Evolutionary conservation across 2,329 filamentous ascomycete genomes (phyloP).

Genomic region (Aspergillus sp.): DNA sequence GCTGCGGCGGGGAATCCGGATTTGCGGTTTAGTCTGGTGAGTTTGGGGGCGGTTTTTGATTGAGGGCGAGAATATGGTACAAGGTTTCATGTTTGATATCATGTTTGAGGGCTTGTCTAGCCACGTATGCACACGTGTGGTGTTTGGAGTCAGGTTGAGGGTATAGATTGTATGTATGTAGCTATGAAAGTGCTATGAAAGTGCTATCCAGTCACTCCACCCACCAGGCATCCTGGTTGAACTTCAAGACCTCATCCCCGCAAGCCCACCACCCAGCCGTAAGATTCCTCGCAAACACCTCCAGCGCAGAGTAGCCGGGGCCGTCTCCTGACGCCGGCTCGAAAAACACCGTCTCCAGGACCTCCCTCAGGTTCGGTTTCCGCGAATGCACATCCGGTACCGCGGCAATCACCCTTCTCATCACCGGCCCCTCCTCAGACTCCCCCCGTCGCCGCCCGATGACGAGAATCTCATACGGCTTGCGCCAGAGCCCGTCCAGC

Average conservation of each 20-base stretch:
- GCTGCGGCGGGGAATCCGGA: conserved; percentile 54
- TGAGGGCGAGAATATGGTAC: conserved; percentile 23
- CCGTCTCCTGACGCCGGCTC: background rate
- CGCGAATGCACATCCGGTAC: conserved; percentile 64
- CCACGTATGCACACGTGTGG: background rate
- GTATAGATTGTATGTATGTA: background rate
- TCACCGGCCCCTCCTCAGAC: conserved; percentile 21
- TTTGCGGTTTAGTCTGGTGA: conserved; percentile 63
- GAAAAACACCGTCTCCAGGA: conserved; percentile 52
- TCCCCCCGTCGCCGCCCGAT: conserved; percentile 36
- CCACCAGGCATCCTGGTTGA: conserved; percentile 57
- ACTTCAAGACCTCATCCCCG: conserved; percentile 63
- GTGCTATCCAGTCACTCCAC: conserved; percentile 11
- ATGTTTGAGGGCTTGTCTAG: background rate
- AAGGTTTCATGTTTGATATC: background rate
- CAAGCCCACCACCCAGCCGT: conserved; percentile 62
- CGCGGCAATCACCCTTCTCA: conserved; percentile 53
- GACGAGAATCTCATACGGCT: conserved; percentile 62
- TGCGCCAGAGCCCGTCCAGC: conserved; percentile 55
- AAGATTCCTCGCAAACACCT: conserved; percentile 60
- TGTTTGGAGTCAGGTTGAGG: background rate
- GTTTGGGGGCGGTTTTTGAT: conserved; percentile 57
- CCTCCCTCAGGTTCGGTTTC: conserved; percentile 60
- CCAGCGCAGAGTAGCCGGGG: conserved; percentile 50
- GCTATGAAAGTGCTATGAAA: too few species aligned